Base-by-base conservation (phyloP, 768 basidiomycete genomes). In the Mycena vitilis region DNA sequence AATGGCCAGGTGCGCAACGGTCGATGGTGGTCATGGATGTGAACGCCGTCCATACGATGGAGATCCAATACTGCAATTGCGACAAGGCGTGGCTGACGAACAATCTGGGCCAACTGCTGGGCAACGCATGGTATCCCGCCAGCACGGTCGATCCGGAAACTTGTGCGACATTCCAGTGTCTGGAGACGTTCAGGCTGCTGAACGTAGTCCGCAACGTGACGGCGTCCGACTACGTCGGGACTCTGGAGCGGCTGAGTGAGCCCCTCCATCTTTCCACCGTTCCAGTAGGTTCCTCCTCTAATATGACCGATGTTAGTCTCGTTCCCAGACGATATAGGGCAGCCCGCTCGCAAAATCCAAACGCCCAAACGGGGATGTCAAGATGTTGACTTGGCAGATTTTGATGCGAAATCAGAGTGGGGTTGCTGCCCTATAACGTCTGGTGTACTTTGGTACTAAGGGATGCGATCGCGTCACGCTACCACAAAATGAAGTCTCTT, bases 141-240 rank as follows among this genome's bases (percentile, higher is more conserved):
- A 59, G 48, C 3, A 58, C 59, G 9, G 16, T 51, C 18, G 25
- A 53, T 8, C 71, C 71, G 1, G 22, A n/a, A 25, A 68, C 69
- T 10, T 66, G 64, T 48, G 69, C 66, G 0, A 73, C 70, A 0
- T 51, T 71, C 40, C 40, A 22, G 13, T 4, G 20, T 4, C 47
- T 73, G 11, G 66, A 73, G 20, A 23, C 40, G 23, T 73, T 60
- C 36, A 58, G 64, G 11, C 7, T 60, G 38, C 56, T 73, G 10
- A 63, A 53, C 16, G 62, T 70, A 1, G 55, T 57, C 16, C 66
- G 70, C 4, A 69, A 68, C 18, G 20, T 73, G 16, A 71, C 57
- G 25, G 69, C 55, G 4, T 42, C 63, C 9, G 69, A 73, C 20
- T 73, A 63, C 30, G 55, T 69, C 18, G 30, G 59, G 0, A 25